These are phyloP conservation scores for Gynostemma pentaphyllum DNA, from an alignment of 306 rosid species.

Conservation along the genomic window DNA sequence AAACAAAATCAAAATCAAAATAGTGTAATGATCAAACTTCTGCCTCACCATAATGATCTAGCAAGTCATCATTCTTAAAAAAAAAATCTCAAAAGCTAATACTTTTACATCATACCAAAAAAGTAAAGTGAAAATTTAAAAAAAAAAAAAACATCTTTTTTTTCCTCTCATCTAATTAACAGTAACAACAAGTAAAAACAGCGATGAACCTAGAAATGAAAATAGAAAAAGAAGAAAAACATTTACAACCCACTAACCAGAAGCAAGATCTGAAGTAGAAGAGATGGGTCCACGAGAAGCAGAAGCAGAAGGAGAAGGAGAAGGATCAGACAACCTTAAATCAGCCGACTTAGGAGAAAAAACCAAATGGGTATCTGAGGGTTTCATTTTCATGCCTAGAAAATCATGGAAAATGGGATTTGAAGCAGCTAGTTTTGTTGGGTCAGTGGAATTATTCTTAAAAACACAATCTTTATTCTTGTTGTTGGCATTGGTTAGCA, in stretches of 20 bases:
- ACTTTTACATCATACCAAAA: not conserved
- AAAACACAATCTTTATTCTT: not conserved
- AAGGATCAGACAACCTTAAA: constrained; percentile 31
- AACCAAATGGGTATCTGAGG: constrained; percentile 23
- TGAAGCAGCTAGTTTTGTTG: constrained; percentile 9
- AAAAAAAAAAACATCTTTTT: not conserved
- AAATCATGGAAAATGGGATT: constrained; percentile 73
- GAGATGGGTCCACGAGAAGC: constrained; percentile 62
- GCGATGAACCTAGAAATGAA: not conserved
- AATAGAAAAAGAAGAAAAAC: not conserved
- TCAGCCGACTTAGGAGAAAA: constrained; percentile 32
- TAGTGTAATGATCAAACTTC: not conserved
- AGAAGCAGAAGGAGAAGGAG: constrained; percentile 41
- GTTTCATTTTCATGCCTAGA: constrained; percentile 57
- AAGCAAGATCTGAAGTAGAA: constrained; percentile 69
- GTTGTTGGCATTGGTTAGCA: constrained; percentile 33
- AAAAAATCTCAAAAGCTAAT: not conserved
- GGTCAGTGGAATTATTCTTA: constrained; percentile 10
- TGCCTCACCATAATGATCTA: not conserved
- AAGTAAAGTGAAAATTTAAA: not conserved
- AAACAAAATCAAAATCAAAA: not conserved
- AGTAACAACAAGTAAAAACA: too few relatives aligned
- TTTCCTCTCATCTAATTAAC: too few relatives aligned
- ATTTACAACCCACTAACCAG: constrained; percentile 32
- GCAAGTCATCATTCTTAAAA: not conserved